Percentiles rank a stretch among this genome's conserved stretches.
Conservation (phyloP, 2,329 filamentous ascomycete species). For the Sporothrix schenckii region DNA sequence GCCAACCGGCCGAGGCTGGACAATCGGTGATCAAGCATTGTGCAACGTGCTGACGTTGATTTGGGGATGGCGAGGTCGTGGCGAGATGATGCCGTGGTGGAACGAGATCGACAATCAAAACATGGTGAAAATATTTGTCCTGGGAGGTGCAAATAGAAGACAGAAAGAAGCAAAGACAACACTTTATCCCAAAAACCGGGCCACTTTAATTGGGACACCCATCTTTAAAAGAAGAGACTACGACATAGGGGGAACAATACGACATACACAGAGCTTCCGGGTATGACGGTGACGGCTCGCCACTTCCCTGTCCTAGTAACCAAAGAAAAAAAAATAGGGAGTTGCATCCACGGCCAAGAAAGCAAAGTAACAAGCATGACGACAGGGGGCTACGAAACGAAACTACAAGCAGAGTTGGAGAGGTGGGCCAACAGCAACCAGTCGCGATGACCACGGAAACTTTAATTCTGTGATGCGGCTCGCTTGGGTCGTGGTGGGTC, state of each 20-base stretch:
- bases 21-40: neutral
- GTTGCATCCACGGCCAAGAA: constrained; percentile 16
- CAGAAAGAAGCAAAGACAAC: neutral
- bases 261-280: no score
- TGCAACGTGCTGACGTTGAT: neutral
- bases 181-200: neutral
- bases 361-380: constrained; percentile 9
- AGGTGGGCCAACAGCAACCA: neutral
- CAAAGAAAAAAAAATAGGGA: neutral
- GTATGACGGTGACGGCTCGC: neutral
- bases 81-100: no score
- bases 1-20: constrained; percentile 6
- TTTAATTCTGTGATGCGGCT: constrained; percentile 16
- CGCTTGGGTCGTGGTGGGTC: constrained; percentile 2
- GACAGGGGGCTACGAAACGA: constrained; percentile 9
- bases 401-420: neutral
- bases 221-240: neutral
- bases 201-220: neutral
- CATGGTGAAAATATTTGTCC: no score
- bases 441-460: constrained; percentile 23
- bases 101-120: no score
- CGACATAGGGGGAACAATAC: neutral
- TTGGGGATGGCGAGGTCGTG: neutral
- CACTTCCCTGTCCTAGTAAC: constrained; percentile 22
- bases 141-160: neutral